A percentile compares a stretch with the other conserved stretches of the same genome.
Conservation (phyloP, 2,329 filamentous ascomycete species). For the Colletotrichum neosansevieriae region DNA sequence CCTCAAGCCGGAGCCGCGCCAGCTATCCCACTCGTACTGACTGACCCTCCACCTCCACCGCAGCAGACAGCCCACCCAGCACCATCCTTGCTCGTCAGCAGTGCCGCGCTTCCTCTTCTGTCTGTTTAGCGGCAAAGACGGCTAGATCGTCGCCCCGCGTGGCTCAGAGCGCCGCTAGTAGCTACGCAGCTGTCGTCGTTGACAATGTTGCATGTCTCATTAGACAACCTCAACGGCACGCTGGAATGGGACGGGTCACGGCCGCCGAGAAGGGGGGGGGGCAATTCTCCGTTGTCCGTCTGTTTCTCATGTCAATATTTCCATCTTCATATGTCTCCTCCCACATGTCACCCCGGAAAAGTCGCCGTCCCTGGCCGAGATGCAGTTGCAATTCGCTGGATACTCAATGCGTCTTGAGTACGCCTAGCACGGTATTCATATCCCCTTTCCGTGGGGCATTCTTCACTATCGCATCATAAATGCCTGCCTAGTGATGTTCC, state of each 20-base stretch:
- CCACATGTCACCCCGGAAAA: background rate
- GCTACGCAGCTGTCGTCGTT: background rate
- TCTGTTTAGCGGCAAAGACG: background rate
- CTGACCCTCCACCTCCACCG: constrained; percentile 2
- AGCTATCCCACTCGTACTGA: constrained; percentile 3
- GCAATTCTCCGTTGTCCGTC: background rate
- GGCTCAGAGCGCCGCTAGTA: background rate
- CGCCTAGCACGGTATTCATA: too few species aligned
- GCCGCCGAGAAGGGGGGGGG: background rate
- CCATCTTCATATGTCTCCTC: constrained; percentile 4
- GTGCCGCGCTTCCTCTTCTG: constrained; percentile 5
- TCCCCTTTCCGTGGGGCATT: background rate
- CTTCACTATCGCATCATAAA: background rate
- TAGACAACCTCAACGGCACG: background rate
- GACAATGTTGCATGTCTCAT: background rate
- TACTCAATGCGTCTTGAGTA: too few species aligned
- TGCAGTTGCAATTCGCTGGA: background rate
- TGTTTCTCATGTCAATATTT: background rate
- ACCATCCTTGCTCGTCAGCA: constrained; percentile 2
- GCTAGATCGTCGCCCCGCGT: constrained; percentile 8
- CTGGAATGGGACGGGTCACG: background rate
- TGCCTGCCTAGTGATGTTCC: background rate
- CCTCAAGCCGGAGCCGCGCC: constrained; percentile 6
- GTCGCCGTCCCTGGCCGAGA: background rate
- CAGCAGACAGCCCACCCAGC: background rate